Evolutionary conservation across 2,329 filamentous ascomycete species (phyloP).

Genomic region (Teratosphaeria destructans): DNA sequence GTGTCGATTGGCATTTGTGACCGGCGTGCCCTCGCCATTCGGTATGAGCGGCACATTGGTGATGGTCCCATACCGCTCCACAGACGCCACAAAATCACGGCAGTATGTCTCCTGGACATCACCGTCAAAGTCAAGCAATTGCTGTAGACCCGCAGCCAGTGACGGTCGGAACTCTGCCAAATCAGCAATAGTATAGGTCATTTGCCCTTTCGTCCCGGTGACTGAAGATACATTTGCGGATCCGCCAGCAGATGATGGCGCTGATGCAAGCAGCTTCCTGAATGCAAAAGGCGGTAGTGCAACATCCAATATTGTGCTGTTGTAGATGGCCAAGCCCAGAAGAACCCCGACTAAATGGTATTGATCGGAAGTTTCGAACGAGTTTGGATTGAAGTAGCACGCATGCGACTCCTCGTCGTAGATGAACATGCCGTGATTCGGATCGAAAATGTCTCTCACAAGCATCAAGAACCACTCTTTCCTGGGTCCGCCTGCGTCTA

Average conservation of each 20-base stretch:
- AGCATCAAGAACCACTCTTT: slow-evolving; percentile 94
- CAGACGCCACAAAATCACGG: slow-evolving; percentile 68
- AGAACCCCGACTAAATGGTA: slow-evolving; percentile 85
- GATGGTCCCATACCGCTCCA: slow-evolving; percentile 64
- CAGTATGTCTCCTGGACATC: slow-evolving; percentile 73
- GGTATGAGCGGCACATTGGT: slow-evolving; percentile 60
- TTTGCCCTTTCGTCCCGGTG: slow-evolving; percentile 30
- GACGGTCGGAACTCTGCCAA: slow-evolving; percentile 70
- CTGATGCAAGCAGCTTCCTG: slow-evolving; percentile 70
- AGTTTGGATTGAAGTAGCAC: slow-evolving; percentile 88
- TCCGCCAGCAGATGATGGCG: slow-evolving; percentile 51
- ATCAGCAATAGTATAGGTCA: slow-evolving; percentile 70
- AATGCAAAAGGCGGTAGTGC: slow-evolving; percentile 83
- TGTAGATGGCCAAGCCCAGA: slow-evolving; percentile 84
- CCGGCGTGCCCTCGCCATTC: slow-evolving; percentile 60
- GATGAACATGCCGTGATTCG: slow-evolving; percentile 80
- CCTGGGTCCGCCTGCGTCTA: slow-evolving; percentile 77
- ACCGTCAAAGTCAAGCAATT: slow-evolving; percentile 72
- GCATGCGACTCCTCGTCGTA: slow-evolving; percentile 85
- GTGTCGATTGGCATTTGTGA: slow-evolving; percentile 73
- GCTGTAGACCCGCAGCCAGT: slow-evolving; percentile 63
- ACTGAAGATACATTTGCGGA: slow-evolving; percentile 36
- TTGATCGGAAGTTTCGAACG: slow-evolving; percentile 83
- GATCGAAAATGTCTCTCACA: slow-evolving; percentile 81
- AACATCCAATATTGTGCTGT: slow-evolving; percentile 84